Conservation (phyloP, 1,139 yeast species). For the Diutina scorzettiae region DNA sequence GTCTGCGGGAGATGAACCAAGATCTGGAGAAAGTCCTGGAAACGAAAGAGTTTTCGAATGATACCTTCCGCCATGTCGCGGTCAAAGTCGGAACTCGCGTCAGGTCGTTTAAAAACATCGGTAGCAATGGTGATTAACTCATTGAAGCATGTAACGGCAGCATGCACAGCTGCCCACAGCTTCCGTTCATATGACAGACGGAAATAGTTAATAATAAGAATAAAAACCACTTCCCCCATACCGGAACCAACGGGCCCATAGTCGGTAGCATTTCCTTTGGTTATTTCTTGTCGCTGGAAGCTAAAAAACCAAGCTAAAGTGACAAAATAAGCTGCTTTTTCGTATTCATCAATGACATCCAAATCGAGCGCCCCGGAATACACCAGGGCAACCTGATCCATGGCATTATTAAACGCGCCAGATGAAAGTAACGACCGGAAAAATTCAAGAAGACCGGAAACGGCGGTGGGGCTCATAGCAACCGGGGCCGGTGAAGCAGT, state of each 20-base stretch:
- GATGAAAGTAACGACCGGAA: slow-evolving; percentile 38
- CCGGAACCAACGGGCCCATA: slow-evolving; percentile 59
- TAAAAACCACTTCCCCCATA: slow-evolving; percentile 53
- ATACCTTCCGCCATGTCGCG: slow-evolving; percentile 38
- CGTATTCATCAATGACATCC: slow-evolving; percentile 20
- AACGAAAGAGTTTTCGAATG: slow-evolving; percentile 43
- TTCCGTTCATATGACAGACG: slow-evolving; percentile 39
- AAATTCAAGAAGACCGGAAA: slow-evolving; percentile 28
- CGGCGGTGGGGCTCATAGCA: slow-evolving; percentile 21
- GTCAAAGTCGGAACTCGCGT: slow-evolving; percentile 23
- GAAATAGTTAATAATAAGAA: slow-evolving; percentile 45
- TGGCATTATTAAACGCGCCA: slow-evolving; percentile 61
- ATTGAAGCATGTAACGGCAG: slow-evolving; percentile 57
- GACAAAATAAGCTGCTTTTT: slow-evolving; percentile 40
- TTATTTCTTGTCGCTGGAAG: slow-evolving; percentile 21
- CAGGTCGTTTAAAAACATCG: slow-evolving; percentile 29
- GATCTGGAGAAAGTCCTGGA: slow-evolving; percentile 48
- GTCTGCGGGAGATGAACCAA: slow-evolving; percentile 51
- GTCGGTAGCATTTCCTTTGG: slow-evolving; percentile 21
- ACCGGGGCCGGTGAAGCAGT: slow-evolving; percentile 15
- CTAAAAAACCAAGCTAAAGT: slow-evolving; percentile 60
- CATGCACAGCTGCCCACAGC: slow-evolving; percentile 52
- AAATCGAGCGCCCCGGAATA: slow-evolving; percentile 10
- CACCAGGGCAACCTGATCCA: slow-evolving; percentile 9
- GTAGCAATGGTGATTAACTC: slow-evolving; percentile 49